Evolutionary conservation across 2,329 filamentous ascomycete species (phyloP).

Genomic region (Exophiala lecanii-corni): DNA sequence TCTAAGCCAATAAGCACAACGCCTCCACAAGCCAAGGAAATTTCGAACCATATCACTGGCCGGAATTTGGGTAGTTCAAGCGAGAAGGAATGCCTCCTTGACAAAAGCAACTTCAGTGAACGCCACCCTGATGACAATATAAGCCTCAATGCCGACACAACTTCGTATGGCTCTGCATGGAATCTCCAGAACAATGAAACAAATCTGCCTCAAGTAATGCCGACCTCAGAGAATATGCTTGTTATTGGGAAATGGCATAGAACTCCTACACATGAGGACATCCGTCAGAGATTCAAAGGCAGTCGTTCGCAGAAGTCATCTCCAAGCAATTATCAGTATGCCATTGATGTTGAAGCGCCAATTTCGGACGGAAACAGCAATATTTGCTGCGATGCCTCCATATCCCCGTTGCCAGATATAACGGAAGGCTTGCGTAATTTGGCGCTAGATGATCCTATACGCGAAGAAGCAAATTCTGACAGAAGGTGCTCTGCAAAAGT

Average conservation of each 20-base stretch:
- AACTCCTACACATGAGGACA: conserved; percentile 13
- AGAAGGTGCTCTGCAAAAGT: too few species aligned
- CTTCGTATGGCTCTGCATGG: neutral
- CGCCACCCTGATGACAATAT: neutral
- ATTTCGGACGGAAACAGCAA: too few species aligned
- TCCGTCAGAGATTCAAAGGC: conserved; percentile 6
- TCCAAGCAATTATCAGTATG: too few species aligned
- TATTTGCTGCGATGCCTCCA: too few species aligned
- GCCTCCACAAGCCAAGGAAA: too few species aligned
- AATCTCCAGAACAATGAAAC: neutral
- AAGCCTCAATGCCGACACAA: neutral
- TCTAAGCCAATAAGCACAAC: too few species aligned
- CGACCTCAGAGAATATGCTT: neutral
- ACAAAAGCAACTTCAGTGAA: neutral
- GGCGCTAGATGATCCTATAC: too few species aligned
- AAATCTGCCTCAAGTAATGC: neutral
- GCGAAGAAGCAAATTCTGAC: too few species aligned
- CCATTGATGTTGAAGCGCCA: too few species aligned
- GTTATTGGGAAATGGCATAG: conserved; percentile 1
- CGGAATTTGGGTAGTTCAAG: neutral
- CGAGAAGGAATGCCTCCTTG: neutral
- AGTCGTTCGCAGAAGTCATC: neutral
- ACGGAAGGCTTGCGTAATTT: too few species aligned
- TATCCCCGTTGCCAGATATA: too few species aligned
- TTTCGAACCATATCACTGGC: too few species aligned